Conservation (phyloP, 2,329 filamentous ascomycete genomes). For the Penicillium sp. region DNA sequence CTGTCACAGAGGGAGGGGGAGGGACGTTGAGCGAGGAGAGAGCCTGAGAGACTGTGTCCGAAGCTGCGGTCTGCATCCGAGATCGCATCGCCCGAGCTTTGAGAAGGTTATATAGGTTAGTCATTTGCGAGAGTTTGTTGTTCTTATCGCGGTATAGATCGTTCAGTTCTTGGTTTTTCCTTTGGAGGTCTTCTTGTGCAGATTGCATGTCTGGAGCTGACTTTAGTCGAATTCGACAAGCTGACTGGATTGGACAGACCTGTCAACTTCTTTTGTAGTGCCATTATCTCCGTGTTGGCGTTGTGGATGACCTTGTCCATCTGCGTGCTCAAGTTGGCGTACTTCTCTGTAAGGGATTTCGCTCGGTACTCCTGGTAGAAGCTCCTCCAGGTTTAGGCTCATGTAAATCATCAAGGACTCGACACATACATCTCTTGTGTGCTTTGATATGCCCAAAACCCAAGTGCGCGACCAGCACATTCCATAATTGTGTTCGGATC, state of each 20-base stretch:
- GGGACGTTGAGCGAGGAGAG: slow-evolving; percentile 30
- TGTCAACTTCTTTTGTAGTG: slow-evolving; percentile 61
- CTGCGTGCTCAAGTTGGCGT: slow-evolving; percentile 59
- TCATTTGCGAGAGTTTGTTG: slow-evolving; percentile 64
- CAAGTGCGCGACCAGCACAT: slow-evolving; percentile 72
- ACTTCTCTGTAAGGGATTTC: slow-evolving; percentile 70
- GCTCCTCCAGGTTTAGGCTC: slow-evolving; percentile 40
- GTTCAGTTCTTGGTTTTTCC: slow-evolving; percentile 68
- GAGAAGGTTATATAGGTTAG: slow-evolving; percentile 56
- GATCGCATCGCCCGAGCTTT: slow-evolving; percentile 55
- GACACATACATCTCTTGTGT: slow-evolving; percentile 70
- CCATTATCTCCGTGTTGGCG: slow-evolving; percentile 68
- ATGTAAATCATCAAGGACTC: not conserved
- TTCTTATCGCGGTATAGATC: slow-evolving; percentile 67
- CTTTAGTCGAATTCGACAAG: slow-evolving; percentile 6
- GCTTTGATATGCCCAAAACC: slow-evolving; percentile 83
- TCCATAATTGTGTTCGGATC: slow-evolving; percentile 81
- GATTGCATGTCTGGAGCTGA: slow-evolving; percentile 51
- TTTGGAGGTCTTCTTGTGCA: slow-evolving; percentile 61
- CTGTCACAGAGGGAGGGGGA: slow-evolving; percentile 9
- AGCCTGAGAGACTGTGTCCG: slow-evolving; percentile 49
- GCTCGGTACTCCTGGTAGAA: slow-evolving; percentile 73
- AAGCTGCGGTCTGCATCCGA: slow-evolving; percentile 54
- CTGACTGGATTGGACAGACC: slow-evolving; percentile 44
- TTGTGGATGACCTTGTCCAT: slow-evolving; percentile 71